phyloP scores from a whole-genome alignment of 75 land plant genomes.

The Azolla pinnata region DNA sequence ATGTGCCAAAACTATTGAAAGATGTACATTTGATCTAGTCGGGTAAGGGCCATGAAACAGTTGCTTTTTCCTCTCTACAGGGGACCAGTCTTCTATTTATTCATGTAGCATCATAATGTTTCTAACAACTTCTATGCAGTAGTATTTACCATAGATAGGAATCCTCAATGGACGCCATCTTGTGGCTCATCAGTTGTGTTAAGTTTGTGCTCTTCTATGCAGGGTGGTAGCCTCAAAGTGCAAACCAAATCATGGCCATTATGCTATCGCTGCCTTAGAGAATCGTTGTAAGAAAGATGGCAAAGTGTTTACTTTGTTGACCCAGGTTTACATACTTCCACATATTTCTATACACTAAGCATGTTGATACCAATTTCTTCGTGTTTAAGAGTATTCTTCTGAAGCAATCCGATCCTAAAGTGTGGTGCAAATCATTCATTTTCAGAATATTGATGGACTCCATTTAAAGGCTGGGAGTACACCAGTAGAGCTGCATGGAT shows the following conservation, averaged over 20 bases:
- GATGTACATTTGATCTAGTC: no score
- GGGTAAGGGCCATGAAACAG: no score
- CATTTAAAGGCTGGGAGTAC: constrained; percentile 34
- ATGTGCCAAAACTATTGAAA: no score
- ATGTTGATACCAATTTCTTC: not conserved
- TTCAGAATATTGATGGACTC: constrained; percentile 44
- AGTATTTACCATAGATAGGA: no score
- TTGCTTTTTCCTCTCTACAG: no score
- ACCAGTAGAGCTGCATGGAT: constrained; percentile 46
- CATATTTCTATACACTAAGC: not conserved
- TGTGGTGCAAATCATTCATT: no score
- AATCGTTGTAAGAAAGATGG: constrained; percentile 22
- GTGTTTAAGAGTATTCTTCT: not conserved
- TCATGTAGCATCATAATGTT: no score
- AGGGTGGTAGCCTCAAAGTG: constrained; percentile 14
- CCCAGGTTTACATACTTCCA: constrained; percentile 33
- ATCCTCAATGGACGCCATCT: no score
- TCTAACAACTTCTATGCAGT: no score
- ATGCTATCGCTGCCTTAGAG: constrained; percentile 33
- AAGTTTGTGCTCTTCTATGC: not conserved
- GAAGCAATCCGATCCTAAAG: no score
- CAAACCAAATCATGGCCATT: constrained; percentile 33
- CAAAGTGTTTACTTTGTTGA: constrained; percentile 30
- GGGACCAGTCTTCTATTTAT: no score
- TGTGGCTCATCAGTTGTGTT: no score